Evolutionary conservation across 306 rosid genomes (phyloP).

Genomic region (Carpinus fangiana): DNA sequence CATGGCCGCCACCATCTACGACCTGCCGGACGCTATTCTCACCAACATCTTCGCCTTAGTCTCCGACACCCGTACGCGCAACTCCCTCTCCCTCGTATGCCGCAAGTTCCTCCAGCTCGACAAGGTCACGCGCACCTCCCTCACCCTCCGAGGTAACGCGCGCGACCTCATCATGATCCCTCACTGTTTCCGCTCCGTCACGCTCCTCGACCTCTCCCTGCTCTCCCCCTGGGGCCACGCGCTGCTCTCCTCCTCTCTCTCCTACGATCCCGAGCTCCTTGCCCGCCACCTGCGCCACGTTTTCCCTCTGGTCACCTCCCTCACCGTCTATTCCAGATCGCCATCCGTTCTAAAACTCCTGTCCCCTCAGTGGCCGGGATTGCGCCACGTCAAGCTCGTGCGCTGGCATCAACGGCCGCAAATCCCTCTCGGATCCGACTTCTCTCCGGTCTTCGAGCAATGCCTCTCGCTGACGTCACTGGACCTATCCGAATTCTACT

Average conservation of each 20-base stretch:
- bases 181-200: conserved; percentile 54
- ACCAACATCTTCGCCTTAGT: conserved; percentile 44
- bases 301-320: conserved; percentile 74
- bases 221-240: conserved; percentile 90
- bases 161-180: conserved; percentile 72
- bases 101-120: conserved; percentile 53
- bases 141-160: conserved; percentile 87
- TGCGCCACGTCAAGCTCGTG: conserved; percentile 69
- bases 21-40: conserved; percentile 74
- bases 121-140: conserved; percentile 65
- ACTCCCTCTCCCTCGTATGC: conserved; percentile 63
- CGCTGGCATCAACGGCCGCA: conserved; percentile 89
- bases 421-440: conserved; percentile 53
- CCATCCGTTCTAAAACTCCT: conserved; percentile 55
- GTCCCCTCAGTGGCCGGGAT: conserved; percentile 62
- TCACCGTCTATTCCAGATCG: conserved; percentile 69
- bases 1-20: conserved; percentile 34
- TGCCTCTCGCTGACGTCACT: conserved; percentile 58
- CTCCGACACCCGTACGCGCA: conserved; percentile 67
- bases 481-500: conserved; percentile 82
- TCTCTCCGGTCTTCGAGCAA: conserved; percentile 51
- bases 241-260: conserved; percentile 50
- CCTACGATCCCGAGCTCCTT: conserved; percentile 47
- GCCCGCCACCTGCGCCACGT: conserved; percentile 62
- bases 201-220: conserved; percentile 69